A percentile compares a stretch with the other conserved stretches of the same genome.
phyloP scores from a whole-genome alignment of 345 rosid species.

The Moringa oleifera region DNA sequence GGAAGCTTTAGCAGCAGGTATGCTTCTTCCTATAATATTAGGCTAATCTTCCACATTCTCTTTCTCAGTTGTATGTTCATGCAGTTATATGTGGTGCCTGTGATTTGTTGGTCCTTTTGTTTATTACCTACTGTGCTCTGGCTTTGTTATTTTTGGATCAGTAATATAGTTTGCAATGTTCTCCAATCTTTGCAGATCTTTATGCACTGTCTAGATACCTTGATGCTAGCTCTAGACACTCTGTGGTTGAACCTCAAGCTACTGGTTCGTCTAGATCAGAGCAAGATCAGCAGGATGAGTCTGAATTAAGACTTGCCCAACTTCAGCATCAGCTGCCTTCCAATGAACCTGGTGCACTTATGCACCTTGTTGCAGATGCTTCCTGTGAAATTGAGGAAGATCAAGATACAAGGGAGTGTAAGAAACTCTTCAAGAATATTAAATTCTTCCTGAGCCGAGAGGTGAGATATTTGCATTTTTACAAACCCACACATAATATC shows the following conservation, averaged over 20 bases:
- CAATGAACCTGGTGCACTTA: slow-evolving; percentile 88
- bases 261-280: slow-evolving; percentile 37
- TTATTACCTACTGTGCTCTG: neutral
- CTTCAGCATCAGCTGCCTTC: slow-evolving; percentile 93
- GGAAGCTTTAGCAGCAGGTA: slow-evolving; percentile 94
- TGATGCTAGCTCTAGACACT: slow-evolving; percentile 47
- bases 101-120: neutral
- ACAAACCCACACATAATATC: neutral
- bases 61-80: neutral
- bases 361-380: slow-evolving; percentile 76
- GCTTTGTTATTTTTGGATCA: neutral
- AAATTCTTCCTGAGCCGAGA: slow-evolving; percentile 92
- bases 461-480: slow-evolving; percentile 38
- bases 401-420: slow-evolving; percentile 78
- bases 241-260: slow-evolving; percentile 30
- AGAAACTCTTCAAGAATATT: slow-evolving; percentile 61
- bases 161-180: neutral
- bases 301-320: slow-evolving; percentile 89
- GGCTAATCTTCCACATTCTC: neutral
- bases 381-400: slow-evolving; percentile 72
- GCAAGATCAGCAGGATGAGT: slow-evolving; percentile 43
- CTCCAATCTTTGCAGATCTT: slow-evolving; percentile 57
- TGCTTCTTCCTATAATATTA: slow-evolving; percentile 11
- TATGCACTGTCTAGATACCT: slow-evolving; percentile 85
- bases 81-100: neutral